phyloP scores from a whole-genome alignment of 495 filamentous ascomycete species.

The Gamarada debralockiae region DNA sequence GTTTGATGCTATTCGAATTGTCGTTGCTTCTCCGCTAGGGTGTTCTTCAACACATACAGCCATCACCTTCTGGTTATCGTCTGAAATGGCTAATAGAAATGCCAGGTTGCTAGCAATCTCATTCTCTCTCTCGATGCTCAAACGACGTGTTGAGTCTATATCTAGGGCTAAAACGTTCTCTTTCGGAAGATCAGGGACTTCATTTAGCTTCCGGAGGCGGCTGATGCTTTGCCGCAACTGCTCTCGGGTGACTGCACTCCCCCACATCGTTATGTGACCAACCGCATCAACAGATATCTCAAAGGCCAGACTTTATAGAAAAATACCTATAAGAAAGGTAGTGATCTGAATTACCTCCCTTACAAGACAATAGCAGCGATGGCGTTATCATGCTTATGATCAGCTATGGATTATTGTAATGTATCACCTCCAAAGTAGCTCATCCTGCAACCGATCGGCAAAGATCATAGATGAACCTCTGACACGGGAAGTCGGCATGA shows the following conservation, averaged over 20 bases:
- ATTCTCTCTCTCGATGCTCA: constrained; percentile 12
- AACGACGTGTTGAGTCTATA: constrained; percentile 2
- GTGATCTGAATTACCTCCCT: too few species aligned
- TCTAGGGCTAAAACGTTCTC: neutral
- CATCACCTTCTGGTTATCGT: constrained; percentile 24
- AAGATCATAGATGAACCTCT: too few species aligned
- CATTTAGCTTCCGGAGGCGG: constrained; percentile 7
- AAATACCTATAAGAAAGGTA: too few species aligned
- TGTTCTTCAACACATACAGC: constrained; percentile 33
- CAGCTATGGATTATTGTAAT: too few species aligned
- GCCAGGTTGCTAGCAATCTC: constrained; percentile 25
- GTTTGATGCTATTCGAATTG: constrained; percentile 26
- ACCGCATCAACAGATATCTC: too few species aligned
- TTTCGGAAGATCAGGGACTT: constrained; percentile 12
- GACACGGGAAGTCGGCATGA: too few species aligned
- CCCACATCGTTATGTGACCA: too few species aligned
- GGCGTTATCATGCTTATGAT: too few species aligned
- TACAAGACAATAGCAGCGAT: too few species aligned
- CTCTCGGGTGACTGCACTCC: constrained; percentile 9
- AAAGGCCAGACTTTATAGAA: too few species aligned
- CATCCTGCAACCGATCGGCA: too few species aligned
- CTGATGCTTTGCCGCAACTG: constrained; percentile 9
- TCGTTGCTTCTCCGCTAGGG: constrained; percentile 18
- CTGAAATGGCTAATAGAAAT: constrained; percentile 24
- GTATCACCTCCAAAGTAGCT: too few species aligned